Base-by-base conservation (phyloP, 176 grass and related monocot genomes). In the Oryza longistaminata region DNA sequence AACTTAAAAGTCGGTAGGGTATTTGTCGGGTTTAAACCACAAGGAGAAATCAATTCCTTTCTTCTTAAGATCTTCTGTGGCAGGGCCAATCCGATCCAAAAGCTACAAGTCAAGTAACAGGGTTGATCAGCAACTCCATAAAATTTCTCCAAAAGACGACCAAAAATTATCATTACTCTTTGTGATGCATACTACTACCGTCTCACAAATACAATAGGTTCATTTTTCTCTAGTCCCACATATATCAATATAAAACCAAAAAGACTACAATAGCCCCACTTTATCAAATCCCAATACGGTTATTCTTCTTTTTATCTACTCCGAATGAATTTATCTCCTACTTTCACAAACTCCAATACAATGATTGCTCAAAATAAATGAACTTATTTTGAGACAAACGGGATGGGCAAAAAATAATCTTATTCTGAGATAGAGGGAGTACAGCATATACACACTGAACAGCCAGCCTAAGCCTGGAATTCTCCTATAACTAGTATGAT, bases 1-100 rank as follows among this genome's bases (percentile, higher is more conserved):
- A 68, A 83, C 40, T 95, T 89, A 98, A 55, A 90, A 95, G 76
- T 98, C 93, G 0, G 91, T 95, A 39, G 70, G 73, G 46, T 95
- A 98, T 1, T 92, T 86, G 50, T 95, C 91, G 0, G 93, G 96
- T 81, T 95, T 98, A 71, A 98, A 95, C 91, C 96, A 98, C 83
- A 92, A 74, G 15, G 96, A 92, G 83, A 98, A 98, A 84, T 95
- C 88, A 3, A 98, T 94, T 78, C 91, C 96, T 92, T 95, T 95
- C 85, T 88, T 95, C 89, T 98, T 95, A 80, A 95, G 88, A 46
- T 94, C 93, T 92, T 92, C 93, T 60, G 96, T 98, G 27, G 93
- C 78, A 64, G 86, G 91, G 22, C 86, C 86, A 67, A 98, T 98
- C 86, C 86, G 84, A 87, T 92, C 85, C 81, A 98, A 87, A 82